phyloP scores from a whole-genome alignment of 148 eudicot species.

The Camellia granthamiana region DNA sequence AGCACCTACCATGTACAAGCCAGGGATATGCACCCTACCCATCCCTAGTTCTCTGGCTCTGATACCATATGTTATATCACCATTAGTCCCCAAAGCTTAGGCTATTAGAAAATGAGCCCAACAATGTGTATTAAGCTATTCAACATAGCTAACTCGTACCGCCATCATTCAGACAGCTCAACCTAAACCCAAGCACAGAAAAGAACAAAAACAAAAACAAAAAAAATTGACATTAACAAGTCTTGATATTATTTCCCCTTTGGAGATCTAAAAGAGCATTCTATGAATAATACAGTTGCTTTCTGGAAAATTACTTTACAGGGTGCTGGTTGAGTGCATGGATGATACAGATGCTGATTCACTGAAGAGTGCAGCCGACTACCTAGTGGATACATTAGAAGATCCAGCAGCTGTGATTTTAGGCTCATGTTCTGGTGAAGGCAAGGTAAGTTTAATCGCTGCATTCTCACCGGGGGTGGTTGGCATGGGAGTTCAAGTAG shows the following conservation, averaged over 20 bases:
- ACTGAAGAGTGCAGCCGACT: constrained; percentile 88
- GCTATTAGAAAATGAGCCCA: too few relatives aligned
- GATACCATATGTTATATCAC: too few relatives aligned
- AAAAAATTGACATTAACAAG: background rate
- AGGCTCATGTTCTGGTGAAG: constrained; percentile 85
- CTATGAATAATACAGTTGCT: background rate
- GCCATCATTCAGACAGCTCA: background rate
- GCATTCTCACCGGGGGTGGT: constrained; percentile 88
- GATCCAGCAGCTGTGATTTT: constrained; percentile 90
- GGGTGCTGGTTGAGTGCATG: constrained; percentile 88
- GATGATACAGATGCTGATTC: constrained; percentile 89
- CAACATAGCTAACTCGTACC: background rate
- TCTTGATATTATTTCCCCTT: background rate
- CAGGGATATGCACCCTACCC: too few relatives aligned
- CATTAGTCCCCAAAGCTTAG: too few relatives aligned
- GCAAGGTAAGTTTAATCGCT: constrained; percentile 76
- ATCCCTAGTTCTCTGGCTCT: too few relatives aligned
- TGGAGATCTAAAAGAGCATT: background rate
- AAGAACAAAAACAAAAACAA: background rate
- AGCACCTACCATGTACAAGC: too few relatives aligned
- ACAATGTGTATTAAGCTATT: too few relatives aligned
- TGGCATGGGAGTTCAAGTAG: constrained; percentile 69
- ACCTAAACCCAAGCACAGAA: too few relatives aligned
- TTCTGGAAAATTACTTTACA: constrained; percentile 14
- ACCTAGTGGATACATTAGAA: constrained; percentile 49